Conservation (phyloP, 176 grass and related monocot genomes). For the Bonia amplexicaulis region DNA sequence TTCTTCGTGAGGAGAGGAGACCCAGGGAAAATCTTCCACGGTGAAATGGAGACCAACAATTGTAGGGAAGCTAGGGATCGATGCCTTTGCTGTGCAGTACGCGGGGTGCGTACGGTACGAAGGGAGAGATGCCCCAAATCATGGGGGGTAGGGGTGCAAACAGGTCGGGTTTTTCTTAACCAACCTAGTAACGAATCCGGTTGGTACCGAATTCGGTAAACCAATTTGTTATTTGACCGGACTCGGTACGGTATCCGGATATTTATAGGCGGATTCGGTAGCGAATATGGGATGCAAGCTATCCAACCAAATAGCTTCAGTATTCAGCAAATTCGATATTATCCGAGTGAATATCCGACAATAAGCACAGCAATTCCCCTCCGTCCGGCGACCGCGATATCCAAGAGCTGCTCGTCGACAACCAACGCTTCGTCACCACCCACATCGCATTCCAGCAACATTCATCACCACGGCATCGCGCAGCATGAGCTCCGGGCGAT, state of each 20-base stretch:
- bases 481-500: slow-evolving; percentile 69
- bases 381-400: slow-evolving; percentile 43
- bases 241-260: no score
- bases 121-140: not conserved
- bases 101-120: not conserved
- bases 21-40: not conserved
- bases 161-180: no score
- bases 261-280: no score
- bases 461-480: slow-evolving; percentile 16
- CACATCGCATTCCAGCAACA: slow-evolving; percentile 87
- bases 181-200: no score
- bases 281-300: no score
- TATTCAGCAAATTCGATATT: no score
- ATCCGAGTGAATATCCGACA: no score
- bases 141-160: not conserved
- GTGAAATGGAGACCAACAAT: not conserved
- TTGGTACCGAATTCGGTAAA: no score
- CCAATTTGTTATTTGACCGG: no score
- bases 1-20: not conserved
- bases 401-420: slow-evolving; percentile 72
- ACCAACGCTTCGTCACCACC: slow-evolving; percentile 82
- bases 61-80: not conserved
- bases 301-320: no score
- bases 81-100: not conserved
- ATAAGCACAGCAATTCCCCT: no score